Conservation (phyloP, 495 filamentous ascomycete species). For the Penicillium ucsense region DNA sequence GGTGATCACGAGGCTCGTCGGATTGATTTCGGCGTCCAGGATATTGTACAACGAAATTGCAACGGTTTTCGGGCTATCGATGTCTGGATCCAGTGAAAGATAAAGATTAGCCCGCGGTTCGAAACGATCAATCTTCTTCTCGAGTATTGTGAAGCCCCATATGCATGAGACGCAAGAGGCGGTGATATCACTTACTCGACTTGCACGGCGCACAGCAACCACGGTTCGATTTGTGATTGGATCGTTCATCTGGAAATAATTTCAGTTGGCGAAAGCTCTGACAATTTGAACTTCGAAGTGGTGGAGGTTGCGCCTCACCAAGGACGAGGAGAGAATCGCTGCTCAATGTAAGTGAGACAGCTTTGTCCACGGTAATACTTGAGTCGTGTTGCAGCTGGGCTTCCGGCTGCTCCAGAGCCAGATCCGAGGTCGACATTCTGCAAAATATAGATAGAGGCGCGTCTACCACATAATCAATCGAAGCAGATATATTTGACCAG, state of each 20-base stretch:
- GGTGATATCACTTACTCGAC: constrained; percentile 21
- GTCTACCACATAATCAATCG: background rate
- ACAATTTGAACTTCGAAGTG: background rate
- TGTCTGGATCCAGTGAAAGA: constrained; percentile 2
- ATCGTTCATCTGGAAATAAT: constrained; percentile 20
- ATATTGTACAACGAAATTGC: constrained; percentile 73
- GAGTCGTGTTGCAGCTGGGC: constrained; percentile 24
- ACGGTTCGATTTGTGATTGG: constrained; percentile 22
- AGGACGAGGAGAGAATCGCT: constrained; percentile 54
- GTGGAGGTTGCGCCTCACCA: constrained; percentile 30
- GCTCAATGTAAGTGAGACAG: constrained; percentile 52
- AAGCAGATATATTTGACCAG: background rate
- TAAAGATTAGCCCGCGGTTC: constrained; percentile 8
- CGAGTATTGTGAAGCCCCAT: too few species aligned
- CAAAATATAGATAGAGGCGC: background rate
- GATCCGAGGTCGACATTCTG: constrained; percentile 20
- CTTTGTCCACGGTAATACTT: constrained; percentile 46
- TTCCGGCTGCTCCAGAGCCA: constrained; percentile 14
- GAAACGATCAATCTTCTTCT: constrained; percentile 3
- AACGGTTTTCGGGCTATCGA: constrained; percentile 29
- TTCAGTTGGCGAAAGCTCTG: too few species aligned
- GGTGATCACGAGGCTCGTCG: constrained; percentile 58
- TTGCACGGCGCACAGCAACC: constrained; percentile 28
- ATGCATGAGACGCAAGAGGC: background rate
- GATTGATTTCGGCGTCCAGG: constrained; percentile 63